Conservation (phyloP, 805 yeast species). For the Starmera caribaea region DNA sequence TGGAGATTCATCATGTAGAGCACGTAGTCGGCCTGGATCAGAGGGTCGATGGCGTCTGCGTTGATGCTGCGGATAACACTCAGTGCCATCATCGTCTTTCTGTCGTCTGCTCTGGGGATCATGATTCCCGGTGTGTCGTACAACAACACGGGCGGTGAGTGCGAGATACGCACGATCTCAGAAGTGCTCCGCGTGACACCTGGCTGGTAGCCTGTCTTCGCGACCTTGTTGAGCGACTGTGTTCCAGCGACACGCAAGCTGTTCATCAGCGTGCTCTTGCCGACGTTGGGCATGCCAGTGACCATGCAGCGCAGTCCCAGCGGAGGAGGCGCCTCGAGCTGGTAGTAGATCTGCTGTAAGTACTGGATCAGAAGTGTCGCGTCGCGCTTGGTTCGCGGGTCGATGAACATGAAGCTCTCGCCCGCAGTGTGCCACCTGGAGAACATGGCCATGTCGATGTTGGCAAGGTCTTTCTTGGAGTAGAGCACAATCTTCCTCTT, state of each 20-base stretch:
- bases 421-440: slow-evolving; percentile 36
- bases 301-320: slow-evolving; percentile 69
- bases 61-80: background rate
- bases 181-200: slow-evolving; percentile 82
- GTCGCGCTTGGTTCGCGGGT: slow-evolving; percentile 43
- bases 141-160: slow-evolving; percentile 54
- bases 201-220: slow-evolving; percentile 77
- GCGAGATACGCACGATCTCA: slow-evolving; percentile 56
- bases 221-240: slow-evolving; percentile 46
- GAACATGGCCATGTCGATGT: slow-evolving; percentile 30
- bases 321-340: slow-evolving; percentile 66
- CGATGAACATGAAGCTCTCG: slow-evolving; percentile 46
- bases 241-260: slow-evolving; percentile 38
- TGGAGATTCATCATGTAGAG: background rate
- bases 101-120: slow-evolving; percentile 58
- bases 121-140: slow-evolving; percentile 94
- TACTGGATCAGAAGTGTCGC: slow-evolving; percentile 38
- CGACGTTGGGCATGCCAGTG: slow-evolving; percentile 97
- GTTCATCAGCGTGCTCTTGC: slow-evolving; percentile 84
- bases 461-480: slow-evolving; percentile 62
- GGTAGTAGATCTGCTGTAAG: slow-evolving; percentile 34
- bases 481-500: slow-evolving; percentile 57
- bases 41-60: background rate
- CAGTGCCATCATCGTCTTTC: slow-evolving; percentile 54
- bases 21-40: background rate